Evolutionary conservation across 164 flowering plant genomes (phyloP).

Genomic region (Aristolochia fimbriata): DNA sequence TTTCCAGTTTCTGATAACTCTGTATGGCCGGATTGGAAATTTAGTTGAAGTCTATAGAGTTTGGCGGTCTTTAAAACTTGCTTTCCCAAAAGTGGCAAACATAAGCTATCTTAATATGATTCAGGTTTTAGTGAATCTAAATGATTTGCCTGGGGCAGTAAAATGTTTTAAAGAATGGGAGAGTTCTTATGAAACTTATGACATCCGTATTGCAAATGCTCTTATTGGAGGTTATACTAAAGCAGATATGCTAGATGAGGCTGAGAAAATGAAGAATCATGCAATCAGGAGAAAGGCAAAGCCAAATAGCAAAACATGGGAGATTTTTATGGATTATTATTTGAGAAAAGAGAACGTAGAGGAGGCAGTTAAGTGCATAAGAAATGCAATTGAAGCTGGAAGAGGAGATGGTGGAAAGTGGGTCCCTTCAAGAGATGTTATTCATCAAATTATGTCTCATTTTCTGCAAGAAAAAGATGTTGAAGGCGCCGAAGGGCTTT

Average conservation of each 20-base stretch:
- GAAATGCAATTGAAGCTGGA: constrained; percentile 50
- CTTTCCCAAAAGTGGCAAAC: constrained; percentile 65
- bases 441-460: constrained; percentile 43
- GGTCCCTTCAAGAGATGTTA: constrained; percentile 40
- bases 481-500: constrained; percentile 68
- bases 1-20: constrained; percentile 69
- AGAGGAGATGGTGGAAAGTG: constrained; percentile 66
- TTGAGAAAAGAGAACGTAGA: constrained; percentile 42
- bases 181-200: constrained; percentile 48
- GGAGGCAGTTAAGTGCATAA: constrained; percentile 45
- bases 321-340: constrained; percentile 60
- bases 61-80: constrained; percentile 84
- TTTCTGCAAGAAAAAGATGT: constrained; percentile 75
- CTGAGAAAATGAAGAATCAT: constrained; percentile 38
- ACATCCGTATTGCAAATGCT: constrained; percentile 64
- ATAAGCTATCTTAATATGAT: constrained; percentile 80
- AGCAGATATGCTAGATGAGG: constrained; percentile 47
- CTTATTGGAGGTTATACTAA: constrained; percentile 60
- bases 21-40: constrained; percentile 76
- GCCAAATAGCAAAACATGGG: constrained; percentile 84
- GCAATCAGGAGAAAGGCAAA: constrained; percentile 55
- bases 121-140: constrained; percentile 65
- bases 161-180: constrained; percentile 85
- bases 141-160: constrained; percentile 88
- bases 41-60: constrained; percentile 69